Evolutionary conservation across 306 rosid genomes (phyloP), one percentile per base, ranked within the genome.

Genomic region (Myrica gale): DNA sequence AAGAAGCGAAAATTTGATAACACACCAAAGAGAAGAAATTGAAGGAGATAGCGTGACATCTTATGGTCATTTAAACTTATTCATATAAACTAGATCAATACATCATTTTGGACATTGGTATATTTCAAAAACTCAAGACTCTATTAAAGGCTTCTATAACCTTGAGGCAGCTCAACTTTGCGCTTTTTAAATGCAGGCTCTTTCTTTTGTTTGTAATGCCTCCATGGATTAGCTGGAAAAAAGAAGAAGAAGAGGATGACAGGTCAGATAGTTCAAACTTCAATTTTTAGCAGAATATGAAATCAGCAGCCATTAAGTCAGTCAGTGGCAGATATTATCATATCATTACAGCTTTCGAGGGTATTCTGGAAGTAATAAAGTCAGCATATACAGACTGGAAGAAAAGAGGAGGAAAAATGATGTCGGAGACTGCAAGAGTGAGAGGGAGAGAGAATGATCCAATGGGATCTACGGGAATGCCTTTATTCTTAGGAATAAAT

Each of bases 221-320:
- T 95, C 98, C 99, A 80, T 1, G 93, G 7, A 78, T 87, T 89
- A 80, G 87, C 99, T 95, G 85, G 78, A 84, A 82, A 86, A 26
- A 23, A 71, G 73, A 76, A 57, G 80, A 84, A 74, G 13, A 80
- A 69, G 81, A 77, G 78, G 37, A 32, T 32, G 37, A 76, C 52
- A 47, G 75, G 45, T 77, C 56, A 74, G 71, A 77, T 58, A 73
- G 79, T 55, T 61, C 54, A 37, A 41, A 26, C 11, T 66, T 37
- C 39, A 5, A 12, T 71, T 52, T 54, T 60, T 72, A 47, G 70
- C 72, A 68, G 69, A 74, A 77, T 81, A 80, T 68, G 9, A 79
- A 71, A 79, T 53, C 74, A 70, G 78, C 42, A 75, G 45, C 60
- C 69, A 69, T 26, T 69, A 81, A 72, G 71, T 50, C 65, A 72